A percentile compares a stretch with the other conserved stretches of the same genome.
These are phyloP conservation scores for Pseudocercospora macadamiae DNA, from an alignment of 2,329 filamentous ascomycete genomes.

Conservation along the genomic window DNA sequence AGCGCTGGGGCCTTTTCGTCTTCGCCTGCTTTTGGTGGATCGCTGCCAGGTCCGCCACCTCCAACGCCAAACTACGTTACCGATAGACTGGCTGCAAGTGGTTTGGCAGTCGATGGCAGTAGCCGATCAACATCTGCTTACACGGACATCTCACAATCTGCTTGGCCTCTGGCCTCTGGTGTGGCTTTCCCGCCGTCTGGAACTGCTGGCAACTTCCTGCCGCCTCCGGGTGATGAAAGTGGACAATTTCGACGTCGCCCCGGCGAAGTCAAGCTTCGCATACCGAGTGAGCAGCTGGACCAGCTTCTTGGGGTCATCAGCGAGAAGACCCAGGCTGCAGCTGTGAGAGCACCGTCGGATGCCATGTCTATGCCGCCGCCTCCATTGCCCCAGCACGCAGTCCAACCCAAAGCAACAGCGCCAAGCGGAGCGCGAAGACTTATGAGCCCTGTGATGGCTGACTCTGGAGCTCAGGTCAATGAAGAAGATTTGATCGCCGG, in stretches of 20 bases:
- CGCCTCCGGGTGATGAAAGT: slow-evolving; percentile 1
- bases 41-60: slow-evolving; percentile 23
- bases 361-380: slow-evolving; percentile 31
- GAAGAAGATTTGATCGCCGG: slow-evolving; percentile 4
- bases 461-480: slow-evolving; percentile 7
- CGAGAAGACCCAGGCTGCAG: neutral
- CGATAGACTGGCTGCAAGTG: neutral
- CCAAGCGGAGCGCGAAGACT: neutral
- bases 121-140: slow-evolving; percentile 30
- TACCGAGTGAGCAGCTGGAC: slow-evolving; percentile 36
- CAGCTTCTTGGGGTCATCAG: slow-evolving; percentile 31
- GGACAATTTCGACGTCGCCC: neutral
- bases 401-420: slow-evolving; percentile 8
- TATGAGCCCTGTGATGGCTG: slow-evolving; percentile 3
- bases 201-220: neutral
- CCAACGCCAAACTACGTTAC: slow-evolving; percentile 21
- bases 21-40: slow-evolving; percentile 8
- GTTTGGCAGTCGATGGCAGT: slow-evolving; percentile 7
- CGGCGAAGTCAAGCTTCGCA: slow-evolving; percentile 18
- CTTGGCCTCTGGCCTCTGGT: slow-evolving; percentile 15
- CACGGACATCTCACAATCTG: slow-evolving; percentile 21
- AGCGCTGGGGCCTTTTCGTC: slow-evolving; percentile 10
- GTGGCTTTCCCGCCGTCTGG: neutral
- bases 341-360: neutral
- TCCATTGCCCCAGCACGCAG: slow-evolving; percentile 28